Base-by-base conservation (phyloP, 2,329 filamentous ascomycete species). In the Diaporthe batatas region DNA sequence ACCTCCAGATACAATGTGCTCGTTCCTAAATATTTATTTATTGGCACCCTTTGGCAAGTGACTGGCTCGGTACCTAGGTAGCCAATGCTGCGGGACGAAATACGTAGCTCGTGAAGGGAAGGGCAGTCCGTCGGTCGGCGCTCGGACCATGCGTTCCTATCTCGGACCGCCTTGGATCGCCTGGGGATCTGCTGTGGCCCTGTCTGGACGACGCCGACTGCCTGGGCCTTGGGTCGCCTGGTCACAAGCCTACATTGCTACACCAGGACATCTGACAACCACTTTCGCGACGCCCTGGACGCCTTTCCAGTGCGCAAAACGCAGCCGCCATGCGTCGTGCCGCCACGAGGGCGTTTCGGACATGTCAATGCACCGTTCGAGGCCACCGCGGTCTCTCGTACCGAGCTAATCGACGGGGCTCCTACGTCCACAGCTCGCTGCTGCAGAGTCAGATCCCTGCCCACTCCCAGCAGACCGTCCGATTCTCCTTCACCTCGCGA, bases 271-370 rank as follows among this genome's bases (percentile, higher is more conserved):
- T 32, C 47, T 67, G 32, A 25, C 62, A 53, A 10, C 47, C 62
- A 39, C 34, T 53, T 34, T 5, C 47, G 29, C 62, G 62, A 53
- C 62, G 44, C 42, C 32, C 68, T 70, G 55, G 36, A 34, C 53
- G 55, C 75, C 76, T 49, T 71, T 68, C 53, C 47, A 42, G 44
- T 32, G 47, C 32, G 47, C 32, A 62, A 32, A 58, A 57, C 53
- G 68, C 65, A 75, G 77, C 73, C 78, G 85, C 85, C 85, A 95
- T 95, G 93, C 92, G 92, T 90, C 92, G 91, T 84, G 92, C 89
- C 83, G 89, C 90, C 77, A 83, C 91, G 76, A 89, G 90, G 86
- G 90, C 89, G 79, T 85, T 93, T 82, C 90, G 92, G 86, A 90
- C 91, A 80, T 89, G 90, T 83, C 89, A 91, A 81, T 88, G 87